Percentiles rank a stretch among this genome's conserved stretches.
Conservation (phyloP, 176 grass and related monocot species). For the Oryza longistaminata region DNA sequence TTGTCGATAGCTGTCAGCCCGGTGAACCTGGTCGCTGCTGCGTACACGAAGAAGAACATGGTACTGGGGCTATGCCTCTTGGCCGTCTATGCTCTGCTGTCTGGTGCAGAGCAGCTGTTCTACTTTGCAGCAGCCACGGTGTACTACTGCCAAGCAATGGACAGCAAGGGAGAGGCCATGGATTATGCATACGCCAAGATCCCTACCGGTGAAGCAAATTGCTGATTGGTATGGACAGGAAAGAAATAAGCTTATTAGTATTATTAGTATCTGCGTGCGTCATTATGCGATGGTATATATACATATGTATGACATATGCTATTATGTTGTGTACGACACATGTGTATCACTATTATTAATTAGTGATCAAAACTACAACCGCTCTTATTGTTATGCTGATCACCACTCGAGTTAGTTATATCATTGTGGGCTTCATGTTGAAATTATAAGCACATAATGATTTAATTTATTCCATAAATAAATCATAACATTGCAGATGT, state of each 20-base stretch:
- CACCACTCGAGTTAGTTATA: too few species aligned
- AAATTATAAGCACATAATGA: too few species aligned
- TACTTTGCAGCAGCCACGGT: background rate
- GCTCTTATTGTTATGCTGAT: too few species aligned
- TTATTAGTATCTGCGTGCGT: background rate
- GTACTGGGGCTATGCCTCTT: constrained; percentile 3
- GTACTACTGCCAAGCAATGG: constrained; percentile 36
- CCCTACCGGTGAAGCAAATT: constrained; percentile 21
- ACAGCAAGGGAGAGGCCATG: background rate
- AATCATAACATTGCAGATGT: too few species aligned
- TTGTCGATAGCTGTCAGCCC: background rate
- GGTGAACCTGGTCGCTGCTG: background rate
- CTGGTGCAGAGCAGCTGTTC: background rate
- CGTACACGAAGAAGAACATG: background rate
- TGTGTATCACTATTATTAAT: too few species aligned
- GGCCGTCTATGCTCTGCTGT: background rate
- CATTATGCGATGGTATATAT: too few species aligned
- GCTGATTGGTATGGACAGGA: background rate
- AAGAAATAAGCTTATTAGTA: background rate
- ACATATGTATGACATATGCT: too few species aligned
- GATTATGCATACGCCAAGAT: constrained; percentile 17
- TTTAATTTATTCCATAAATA: too few species aligned
- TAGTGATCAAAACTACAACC: too few species aligned
- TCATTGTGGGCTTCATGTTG: too few species aligned
- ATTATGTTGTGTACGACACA: too few species aligned